These are phyloP conservation scores for Spathaspora passalidarum DNA, from an alignment of 805 yeast genomes.

Conservation along the genomic window DNA sequence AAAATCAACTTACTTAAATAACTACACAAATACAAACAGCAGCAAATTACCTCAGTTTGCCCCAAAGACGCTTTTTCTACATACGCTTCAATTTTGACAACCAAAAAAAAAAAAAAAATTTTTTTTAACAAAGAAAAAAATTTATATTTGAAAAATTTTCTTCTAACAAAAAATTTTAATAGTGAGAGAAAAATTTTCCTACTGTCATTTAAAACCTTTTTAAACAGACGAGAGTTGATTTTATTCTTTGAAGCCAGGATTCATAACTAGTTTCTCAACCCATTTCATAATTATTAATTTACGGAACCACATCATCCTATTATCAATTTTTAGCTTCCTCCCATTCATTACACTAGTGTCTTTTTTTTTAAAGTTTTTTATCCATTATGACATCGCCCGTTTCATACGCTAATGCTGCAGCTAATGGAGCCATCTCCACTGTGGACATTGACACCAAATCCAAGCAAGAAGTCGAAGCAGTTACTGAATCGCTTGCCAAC, in stretches of 20 bases:
- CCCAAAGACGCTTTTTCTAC: background rate
- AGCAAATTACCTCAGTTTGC: no score
- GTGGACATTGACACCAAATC: slow-evolving; percentile 7
- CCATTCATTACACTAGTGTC: background rate
- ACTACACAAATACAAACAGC: no score
- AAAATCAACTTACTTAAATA: no score
- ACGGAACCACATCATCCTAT: background rate
- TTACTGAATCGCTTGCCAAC: background rate
- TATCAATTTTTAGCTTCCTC: background rate
- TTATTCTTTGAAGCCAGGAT: background rate
- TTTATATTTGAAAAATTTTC: background rate
- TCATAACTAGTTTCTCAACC: background rate
- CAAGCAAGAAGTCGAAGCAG: background rate
- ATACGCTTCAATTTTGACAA: background rate
- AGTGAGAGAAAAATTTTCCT: background rate
- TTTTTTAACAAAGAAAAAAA: background rate
- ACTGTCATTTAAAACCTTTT: background rate
- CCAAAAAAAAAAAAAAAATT: slow-evolving; percentile 1
- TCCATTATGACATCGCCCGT: slow-evolving; percentile 22
- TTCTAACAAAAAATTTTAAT: background rate
- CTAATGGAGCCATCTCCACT: slow-evolving; percentile 22
- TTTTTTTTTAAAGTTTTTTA: background rate
- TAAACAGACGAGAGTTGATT: background rate
- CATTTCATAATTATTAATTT: background rate
- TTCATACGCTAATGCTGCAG: slow-evolving; percentile 44